phyloP scores from a whole-genome alignment of 192 early-diverging fungal species.

The Coemansia reversa region DNA sequence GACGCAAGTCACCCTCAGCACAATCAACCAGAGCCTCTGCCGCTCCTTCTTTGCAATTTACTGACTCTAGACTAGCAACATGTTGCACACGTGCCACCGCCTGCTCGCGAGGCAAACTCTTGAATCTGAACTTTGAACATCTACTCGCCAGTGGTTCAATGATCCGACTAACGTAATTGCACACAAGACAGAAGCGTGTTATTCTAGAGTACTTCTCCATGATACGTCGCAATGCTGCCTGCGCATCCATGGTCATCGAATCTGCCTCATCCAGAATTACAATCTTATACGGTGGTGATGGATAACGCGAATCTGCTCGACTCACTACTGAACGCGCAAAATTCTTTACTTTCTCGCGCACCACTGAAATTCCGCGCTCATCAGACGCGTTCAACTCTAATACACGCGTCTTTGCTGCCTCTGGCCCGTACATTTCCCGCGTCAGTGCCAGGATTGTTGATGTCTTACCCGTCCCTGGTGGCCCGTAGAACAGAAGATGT shows the following conservation, averaged over 20 bases:
- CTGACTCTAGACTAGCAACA: slow-evolving; percentile 68
- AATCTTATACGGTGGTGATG: slow-evolving; percentile 89
- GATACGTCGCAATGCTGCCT: slow-evolving; percentile 85
- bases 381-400: slow-evolving; percentile 96
- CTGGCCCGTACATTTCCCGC: slow-evolving; percentile 65
- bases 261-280: slow-evolving; percentile 97
- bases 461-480: slow-evolving; percentile 97
- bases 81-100: slow-evolving; percentile 61
- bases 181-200: slow-evolving; percentile 92
- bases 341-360: slow-evolving; percentile 91
- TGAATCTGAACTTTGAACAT: slow-evolving; percentile 96
- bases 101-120: slow-evolving; percentile 66
- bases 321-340: slow-evolving; percentile 80
- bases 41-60: slow-evolving; percentile 50
- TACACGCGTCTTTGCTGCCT: slow-evolving; percentile 72
- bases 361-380: slow-evolving; percentile 93
- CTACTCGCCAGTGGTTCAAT: slow-evolving; percentile 92
- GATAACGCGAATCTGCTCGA: slow-evolving; percentile 28
- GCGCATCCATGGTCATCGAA: slow-evolving; percentile 93
- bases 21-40: slow-evolving; percentile 65
- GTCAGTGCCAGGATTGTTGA: slow-evolving; percentile 90
- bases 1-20: slow-evolving; percentile 88
- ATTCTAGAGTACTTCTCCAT: slow-evolving; percentile 94
- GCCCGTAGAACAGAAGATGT: slow-evolving; percentile 96
- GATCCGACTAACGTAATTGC: slow-evolving; percentile 63